Conservation (phyloP, 2,329 filamentous ascomycete genomes). For the Pezicula neosporulosa region DNA sequence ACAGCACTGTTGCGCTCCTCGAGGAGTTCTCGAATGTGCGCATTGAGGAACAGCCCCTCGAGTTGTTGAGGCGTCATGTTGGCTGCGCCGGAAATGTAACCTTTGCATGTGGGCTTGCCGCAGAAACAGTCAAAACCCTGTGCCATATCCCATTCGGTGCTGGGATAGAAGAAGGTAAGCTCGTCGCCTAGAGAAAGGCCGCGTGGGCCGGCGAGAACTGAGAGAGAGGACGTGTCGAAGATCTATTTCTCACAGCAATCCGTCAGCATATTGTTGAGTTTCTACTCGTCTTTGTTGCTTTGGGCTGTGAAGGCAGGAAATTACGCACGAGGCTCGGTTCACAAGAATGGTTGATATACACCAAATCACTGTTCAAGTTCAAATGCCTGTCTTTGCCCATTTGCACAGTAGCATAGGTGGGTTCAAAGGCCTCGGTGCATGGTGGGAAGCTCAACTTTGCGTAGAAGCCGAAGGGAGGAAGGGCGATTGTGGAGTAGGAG, state of each 20-base stretch:
- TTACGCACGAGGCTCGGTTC: slow-evolving; percentile 59
- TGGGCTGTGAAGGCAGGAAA: neutral
- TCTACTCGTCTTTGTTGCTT: neutral
- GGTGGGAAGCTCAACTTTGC: slow-evolving; percentile 65
- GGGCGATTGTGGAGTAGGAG: slow-evolving; percentile 50
- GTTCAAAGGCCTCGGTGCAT: slow-evolving; percentile 49
- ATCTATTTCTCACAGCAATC: slow-evolving; percentile 37
- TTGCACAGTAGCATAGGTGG: slow-evolving; percentile 64
- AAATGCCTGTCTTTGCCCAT: slow-evolving; percentile 52
- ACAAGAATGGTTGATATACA: slow-evolving; percentile 68
- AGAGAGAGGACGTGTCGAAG: slow-evolving; percentile 55
- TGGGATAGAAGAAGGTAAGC: slow-evolving; percentile 72
- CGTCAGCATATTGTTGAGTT: slow-evolving; percentile 1
- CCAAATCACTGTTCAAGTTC: slow-evolving; percentile 61
- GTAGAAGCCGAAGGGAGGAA: slow-evolving; percentile 61
- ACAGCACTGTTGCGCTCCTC: slow-evolving; percentile 32
- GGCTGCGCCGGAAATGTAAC: slow-evolving; percentile 59
- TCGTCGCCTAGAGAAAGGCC: slow-evolving; percentile 54
- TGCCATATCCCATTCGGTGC: slow-evolving; percentile 71
- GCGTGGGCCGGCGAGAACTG: slow-evolving; percentile 54
- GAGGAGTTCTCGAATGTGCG: slow-evolving; percentile 54
- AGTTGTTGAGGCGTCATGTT: slow-evolving; percentile 54
- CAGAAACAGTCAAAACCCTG: slow-evolving; percentile 69
- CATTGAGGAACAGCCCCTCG: slow-evolving; percentile 57
- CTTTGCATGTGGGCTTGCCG: slow-evolving; percentile 51